phyloP scores from a whole-genome alignment of 768 basidiomycete species.

The Mycena maculata region DNA sequence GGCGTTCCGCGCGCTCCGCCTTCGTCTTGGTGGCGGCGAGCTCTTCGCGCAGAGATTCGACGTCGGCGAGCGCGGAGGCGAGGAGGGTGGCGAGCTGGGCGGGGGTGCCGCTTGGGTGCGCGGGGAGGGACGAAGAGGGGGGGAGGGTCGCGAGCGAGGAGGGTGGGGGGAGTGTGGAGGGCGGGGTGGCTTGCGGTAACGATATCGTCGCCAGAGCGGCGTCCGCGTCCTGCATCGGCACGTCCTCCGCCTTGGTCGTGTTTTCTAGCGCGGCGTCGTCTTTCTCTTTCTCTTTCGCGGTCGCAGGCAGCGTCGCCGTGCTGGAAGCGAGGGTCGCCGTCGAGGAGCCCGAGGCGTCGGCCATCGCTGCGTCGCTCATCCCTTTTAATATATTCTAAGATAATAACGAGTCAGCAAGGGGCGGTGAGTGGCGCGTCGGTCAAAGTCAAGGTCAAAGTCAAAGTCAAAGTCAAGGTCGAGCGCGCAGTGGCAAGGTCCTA shows the following conservation, averaged over 20 bases:
- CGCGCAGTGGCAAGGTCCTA: too few species aligned
- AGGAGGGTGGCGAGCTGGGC: slow-evolving; percentile 70
- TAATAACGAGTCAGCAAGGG: too few species aligned
- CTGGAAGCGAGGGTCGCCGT: not conserved
- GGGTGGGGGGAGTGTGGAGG: too few species aligned
- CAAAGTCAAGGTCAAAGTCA: too few species aligned
- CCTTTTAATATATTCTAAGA: too few species aligned
- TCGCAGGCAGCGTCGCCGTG: not conserved
- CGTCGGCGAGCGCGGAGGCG: slow-evolving; percentile 62
- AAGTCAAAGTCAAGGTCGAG: too few species aligned
- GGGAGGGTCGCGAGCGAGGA: not conserved
- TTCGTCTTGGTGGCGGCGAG: slow-evolving; percentile 54
- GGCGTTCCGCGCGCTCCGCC: slow-evolving; percentile 66
- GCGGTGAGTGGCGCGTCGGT: too few species aligned
- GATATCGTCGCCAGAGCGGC: not conserved
- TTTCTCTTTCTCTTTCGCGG: not conserved
- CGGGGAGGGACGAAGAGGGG: not conserved
- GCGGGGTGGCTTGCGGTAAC: too few species aligned
- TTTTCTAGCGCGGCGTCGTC: too few species aligned
- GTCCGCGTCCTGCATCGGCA: not conserved
- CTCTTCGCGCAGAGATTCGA: slow-evolving; percentile 63
- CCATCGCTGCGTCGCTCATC: too few species aligned
- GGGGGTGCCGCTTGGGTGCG: slow-evolving; percentile 46
- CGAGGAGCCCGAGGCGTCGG: too few species aligned
- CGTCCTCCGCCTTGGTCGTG: not conserved